These are phyloP conservation scores for Yamadazyma pseudoaaseri DNA, from an alignment of 1,139 yeast genomes.

Conservation along the genomic window DNA sequence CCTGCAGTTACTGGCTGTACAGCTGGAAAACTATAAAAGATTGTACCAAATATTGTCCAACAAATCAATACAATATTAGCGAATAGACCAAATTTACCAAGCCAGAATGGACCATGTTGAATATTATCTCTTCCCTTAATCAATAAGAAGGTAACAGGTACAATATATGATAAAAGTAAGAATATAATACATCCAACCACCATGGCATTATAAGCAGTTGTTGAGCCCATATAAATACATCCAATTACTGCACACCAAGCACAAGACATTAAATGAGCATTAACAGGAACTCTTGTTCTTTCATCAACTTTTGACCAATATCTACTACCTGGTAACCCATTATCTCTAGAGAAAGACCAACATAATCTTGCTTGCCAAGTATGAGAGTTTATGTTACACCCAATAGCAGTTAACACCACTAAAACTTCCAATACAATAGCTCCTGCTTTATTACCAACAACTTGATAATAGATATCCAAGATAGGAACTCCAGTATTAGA, in stretches of 20 bases:
- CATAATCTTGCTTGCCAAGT: constrained; percentile 76
- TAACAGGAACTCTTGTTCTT: constrained; percentile 32
- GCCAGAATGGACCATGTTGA: constrained; percentile 50
- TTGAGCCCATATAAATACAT: constrained; percentile 41
- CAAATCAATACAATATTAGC: constrained; percentile 12
- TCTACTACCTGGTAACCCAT: constrained; percentile 39
- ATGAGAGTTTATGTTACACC: constrained; percentile 70
- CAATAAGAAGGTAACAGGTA: constrained; percentile 33
- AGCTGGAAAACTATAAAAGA: constrained; percentile 44
- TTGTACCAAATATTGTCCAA: constrained; percentile 43
- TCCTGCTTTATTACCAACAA: constrained; percentile 52
- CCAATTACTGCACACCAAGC: constrained; percentile 37
- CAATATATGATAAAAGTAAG: constrained; percentile 32
- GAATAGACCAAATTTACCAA: constrained; percentile 28
- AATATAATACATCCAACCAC: constrained; percentile 37
- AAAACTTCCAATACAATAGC: constrained; percentile 59
- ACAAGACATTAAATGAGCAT: constrained; percentile 37
- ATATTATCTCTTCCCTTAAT: constrained; percentile 35
- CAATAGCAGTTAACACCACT: constrained; percentile 60
- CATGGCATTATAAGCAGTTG: constrained; percentile 43
- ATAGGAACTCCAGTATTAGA: constrained; percentile 62
- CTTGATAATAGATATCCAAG: constrained; percentile 60
- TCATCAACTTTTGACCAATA: constrained; percentile 32
- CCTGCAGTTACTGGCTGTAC: constrained; percentile 45
- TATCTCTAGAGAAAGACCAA: constrained; percentile 78